Evolutionary conservation across 2,329 filamentous ascomycete genomes (phyloP).

Genomic region (Fusarium albidum): DNA sequence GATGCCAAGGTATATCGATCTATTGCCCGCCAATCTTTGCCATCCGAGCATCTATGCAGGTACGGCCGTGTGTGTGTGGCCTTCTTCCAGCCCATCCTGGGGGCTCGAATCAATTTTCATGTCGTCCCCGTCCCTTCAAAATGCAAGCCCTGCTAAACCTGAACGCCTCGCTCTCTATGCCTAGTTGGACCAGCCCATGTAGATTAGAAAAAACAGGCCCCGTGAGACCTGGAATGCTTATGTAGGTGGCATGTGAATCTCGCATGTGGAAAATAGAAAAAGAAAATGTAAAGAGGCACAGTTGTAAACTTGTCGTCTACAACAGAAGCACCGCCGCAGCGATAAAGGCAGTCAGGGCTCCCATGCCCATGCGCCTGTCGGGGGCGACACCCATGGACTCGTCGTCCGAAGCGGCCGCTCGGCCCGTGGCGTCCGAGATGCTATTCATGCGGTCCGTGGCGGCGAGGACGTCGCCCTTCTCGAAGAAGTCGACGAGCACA

Average conservation of each 20-base stretch:
- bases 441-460: constrained; percentile 75
- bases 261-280: background rate
- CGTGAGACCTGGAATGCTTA: constrained; percentile 15
- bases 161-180: constrained; percentile 40
- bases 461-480: constrained; percentile 73
- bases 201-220: constrained; percentile 24
- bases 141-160: constrained; percentile 4
- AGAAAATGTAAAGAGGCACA: background rate
- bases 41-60: constrained; percentile 6
- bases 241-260: constrained; percentile 12
- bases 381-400: constrained; percentile 28
- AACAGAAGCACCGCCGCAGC: constrained; percentile 51
- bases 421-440: constrained; percentile 51
- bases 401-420: constrained; percentile 34
- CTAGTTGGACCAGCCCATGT: constrained; percentile 23
- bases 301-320: constrained; percentile 16
- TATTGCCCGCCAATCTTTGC: constrained; percentile 10
- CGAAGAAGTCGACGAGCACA: constrained; percentile 82
- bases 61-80: background rate
- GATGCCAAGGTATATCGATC: constrained; percentile 3
- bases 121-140: constrained; percentile 6
- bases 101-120: background rate
- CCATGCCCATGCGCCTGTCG: constrained; percentile 42
- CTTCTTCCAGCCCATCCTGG: constrained; percentile 1
- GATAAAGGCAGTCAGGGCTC: constrained; percentile 54